phyloP scores from a whole-genome alignment of 768 basidiomycete genomes.

The Lactifluus hygrophoroides region DNA sequence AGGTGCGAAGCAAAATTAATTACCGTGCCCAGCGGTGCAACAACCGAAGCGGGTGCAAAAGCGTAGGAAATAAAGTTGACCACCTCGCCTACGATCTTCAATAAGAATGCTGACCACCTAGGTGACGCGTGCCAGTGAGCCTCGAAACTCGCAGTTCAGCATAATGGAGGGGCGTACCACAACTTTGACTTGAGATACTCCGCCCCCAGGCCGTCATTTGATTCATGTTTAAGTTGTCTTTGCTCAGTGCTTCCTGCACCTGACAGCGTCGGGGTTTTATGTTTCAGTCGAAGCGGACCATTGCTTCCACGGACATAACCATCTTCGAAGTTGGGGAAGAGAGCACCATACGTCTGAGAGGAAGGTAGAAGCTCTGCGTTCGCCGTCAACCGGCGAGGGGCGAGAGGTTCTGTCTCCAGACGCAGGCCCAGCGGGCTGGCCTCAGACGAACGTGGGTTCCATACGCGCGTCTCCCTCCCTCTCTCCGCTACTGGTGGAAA shows the following conservation, averaged over 20 bases:
- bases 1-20: no score
- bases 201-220: conserved; percentile 48
- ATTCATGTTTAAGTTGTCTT: conserved; percentile 9
- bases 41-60: conserved; percentile 84
- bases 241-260: not conserved
- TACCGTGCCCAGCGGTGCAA: conserved; percentile 96
- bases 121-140: not conserved
- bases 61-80: conserved; percentile 90
- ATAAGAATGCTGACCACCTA: conserved; percentile 83
- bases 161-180: conserved; percentile 45
- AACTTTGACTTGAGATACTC: conserved; percentile 78
- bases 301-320: not conserved
- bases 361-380: not conserved
- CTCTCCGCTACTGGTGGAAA: conserved; percentile 7
- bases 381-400: not conserved
- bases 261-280: not conserved
- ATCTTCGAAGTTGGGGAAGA: not conserved
- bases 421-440: not conserved
- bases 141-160: not conserved
- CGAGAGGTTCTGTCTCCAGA: conserved; percentile 18
- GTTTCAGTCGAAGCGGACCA: not conserved
- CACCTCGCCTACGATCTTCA: conserved; percentile 86
- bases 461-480: conserved; percentile 13
- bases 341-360: conserved; percentile 1
- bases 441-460: not conserved